Base-by-base conservation (phyloP, 2,329 filamentous ascomycete genomes). In the Xylariaceae sp. region DNA sequence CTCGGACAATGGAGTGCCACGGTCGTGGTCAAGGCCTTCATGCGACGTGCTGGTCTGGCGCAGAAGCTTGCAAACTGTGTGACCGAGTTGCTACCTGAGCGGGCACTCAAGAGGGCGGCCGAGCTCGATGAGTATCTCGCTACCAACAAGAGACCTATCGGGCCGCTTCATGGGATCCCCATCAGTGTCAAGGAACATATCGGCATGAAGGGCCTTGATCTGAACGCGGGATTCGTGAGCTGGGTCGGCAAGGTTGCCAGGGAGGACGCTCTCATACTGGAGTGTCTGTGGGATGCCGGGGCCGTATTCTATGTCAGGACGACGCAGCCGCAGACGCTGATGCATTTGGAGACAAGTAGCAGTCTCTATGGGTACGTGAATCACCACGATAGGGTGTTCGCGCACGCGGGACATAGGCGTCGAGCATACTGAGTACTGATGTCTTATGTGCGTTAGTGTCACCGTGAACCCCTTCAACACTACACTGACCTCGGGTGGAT, bases 381-480 rank as follows among this genome's bases (percentile, higher is more conserved):
- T 37, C 38, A 42, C 32, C 8, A n/a, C n/a, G n/a, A n/a, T n/a
- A n/a, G n/a, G n/a, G n/a, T 29, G 9, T 29, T 9, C 26, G n/a
- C 26, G 26, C 26, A 29, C 9, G 26, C 26, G 26, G n/a, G n/a
- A n/a, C n/a, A 26, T 26, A 26, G 22, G 6, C 11, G 22, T 6
- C 11, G 11, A 26, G 22, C 22, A 26, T 26, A 26, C n/a, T n/a
- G n/a, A n/a, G n/a, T n/a, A n/a, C n/a, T n/a, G n/a, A n/a, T n/a
- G n/a, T n/a, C n/a, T n/a, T n/a, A n/a, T n/a, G n/a, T n/a, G n/a
- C n/a, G n/a, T n/a, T 24, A 74, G 74, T 3, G 61, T 66, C 0
- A 80, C 76, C 0, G 64, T 71, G 9, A 79, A 79, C 49, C 76
- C 76, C 0, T 68, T 67, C 54, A 78, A 80, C 52, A 64, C 61